These are phyloP conservation scores for Auxenochlorella pyrenoidosa DNA, from an alignment of 139 green algal species.

Conservation along the genomic window DNA sequence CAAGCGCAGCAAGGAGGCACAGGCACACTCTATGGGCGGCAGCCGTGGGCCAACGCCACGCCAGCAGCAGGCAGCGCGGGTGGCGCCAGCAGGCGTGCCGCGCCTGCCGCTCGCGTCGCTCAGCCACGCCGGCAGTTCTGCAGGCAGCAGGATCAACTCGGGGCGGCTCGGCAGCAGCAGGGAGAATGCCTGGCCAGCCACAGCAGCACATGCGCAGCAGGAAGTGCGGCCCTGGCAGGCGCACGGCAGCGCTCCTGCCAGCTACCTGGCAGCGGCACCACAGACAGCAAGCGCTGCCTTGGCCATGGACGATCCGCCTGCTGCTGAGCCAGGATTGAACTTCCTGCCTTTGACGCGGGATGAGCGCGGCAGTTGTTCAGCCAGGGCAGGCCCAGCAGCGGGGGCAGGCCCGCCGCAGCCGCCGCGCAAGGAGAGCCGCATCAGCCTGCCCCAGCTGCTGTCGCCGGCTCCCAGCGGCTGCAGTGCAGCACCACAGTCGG, in stretches of 20 bases:
- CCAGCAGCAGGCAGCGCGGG: not conserved
- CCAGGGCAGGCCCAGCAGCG: not conserved
- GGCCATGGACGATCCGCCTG: not conserved
- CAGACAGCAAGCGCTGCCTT: not conserved
- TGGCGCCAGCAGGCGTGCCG: not conserved
- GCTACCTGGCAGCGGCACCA: not conserved
- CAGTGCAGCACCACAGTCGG: not conserved
- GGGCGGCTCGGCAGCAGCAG: not conserved
- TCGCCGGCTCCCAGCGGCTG: not conserved
- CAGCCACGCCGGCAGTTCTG: not conserved
- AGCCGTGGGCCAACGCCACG: not conserved
- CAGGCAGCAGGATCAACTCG: not conserved
- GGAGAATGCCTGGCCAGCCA: not conserved
- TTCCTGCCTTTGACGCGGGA: not conserved
- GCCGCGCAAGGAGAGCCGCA: not conserved
- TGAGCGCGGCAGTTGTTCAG: not conserved
- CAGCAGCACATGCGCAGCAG: not conserved
- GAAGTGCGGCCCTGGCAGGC: not conserved
- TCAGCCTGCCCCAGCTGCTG: constrained; percentile 22
- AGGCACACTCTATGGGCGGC: too few relatives aligned
- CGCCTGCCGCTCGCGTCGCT: constrained; percentile 2
- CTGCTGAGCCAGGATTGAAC: not conserved
- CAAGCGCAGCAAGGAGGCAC: constrained; percentile 3
- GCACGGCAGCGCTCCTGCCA: not conserved
- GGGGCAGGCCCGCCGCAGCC: not conserved